phyloP scores from a whole-genome alignment of 1,284 basidiomycete genomes.

The Papiliotrema flavescens region DNA sequence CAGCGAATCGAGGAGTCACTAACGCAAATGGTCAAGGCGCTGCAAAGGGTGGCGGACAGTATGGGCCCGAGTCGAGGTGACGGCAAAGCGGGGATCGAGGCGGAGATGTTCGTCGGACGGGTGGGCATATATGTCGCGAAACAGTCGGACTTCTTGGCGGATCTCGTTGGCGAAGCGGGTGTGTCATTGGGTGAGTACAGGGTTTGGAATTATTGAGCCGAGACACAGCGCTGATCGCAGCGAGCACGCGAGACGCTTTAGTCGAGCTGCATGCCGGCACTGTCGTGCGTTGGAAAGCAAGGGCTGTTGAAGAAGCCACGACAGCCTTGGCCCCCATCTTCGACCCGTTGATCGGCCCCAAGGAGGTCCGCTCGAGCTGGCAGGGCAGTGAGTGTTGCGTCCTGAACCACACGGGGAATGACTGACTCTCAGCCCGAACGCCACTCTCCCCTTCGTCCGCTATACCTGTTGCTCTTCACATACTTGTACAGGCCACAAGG shows the following conservation, averaged over 20 bases:
- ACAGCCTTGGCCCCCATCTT: slow-evolving; percentile 26
- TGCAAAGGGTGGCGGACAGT: slow-evolving; percentile 29
- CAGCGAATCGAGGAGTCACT: slow-evolving; percentile 20
- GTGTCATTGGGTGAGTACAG: slow-evolving; percentile 18
- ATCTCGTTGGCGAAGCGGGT: slow-evolving; percentile 20
- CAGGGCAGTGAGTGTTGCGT: slow-evolving; percentile 20
- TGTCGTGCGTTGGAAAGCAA: slow-evolving; percentile 26
- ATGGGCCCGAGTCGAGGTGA: slow-evolving; percentile 19
- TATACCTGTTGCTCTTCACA: slow-evolving; percentile 32
- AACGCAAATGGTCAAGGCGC: slow-evolving; percentile 19
- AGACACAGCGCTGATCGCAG: background rate
- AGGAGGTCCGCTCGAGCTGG: slow-evolving; percentile 31
- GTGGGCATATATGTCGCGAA: slow-evolving; percentile 40
- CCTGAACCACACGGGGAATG: background rate
- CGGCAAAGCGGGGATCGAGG: slow-evolving; percentile 27
- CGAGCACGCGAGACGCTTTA: slow-evolving; percentile 8
- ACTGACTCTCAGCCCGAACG: slow-evolving; percentile 10
- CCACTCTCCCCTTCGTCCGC: slow-evolving; percentile 29
- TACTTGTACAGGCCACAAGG: slow-evolving; percentile 29
- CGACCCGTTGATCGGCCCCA: slow-evolving; percentile 15
- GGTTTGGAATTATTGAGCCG: background rate
- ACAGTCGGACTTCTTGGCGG: slow-evolving; percentile 25
- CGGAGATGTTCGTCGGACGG: slow-evolving; percentile 42
- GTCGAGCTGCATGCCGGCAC: slow-evolving; percentile 29
- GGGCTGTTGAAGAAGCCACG: slow-evolving; percentile 19